Evolutionary conservation across 2,329 filamentous ascomycete species (phyloP), one percentile per base, ranked within the genome.

Genomic region (Monascus ruber): DNA sequence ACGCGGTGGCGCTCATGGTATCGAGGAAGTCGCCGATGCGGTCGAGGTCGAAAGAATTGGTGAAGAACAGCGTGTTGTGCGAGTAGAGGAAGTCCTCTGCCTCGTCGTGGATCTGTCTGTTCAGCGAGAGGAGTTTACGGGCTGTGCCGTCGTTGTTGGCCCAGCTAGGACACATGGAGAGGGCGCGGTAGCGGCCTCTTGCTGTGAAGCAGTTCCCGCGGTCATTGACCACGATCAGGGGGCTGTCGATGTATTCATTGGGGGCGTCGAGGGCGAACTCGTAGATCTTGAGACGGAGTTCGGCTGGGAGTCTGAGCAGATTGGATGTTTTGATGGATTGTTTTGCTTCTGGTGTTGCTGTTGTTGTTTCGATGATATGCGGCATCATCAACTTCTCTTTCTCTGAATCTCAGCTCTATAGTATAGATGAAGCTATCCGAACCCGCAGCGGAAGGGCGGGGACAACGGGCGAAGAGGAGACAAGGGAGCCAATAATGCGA

Each of bases 211-310:
- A 43, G 26, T 55, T 55, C 24, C 58, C 56, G 2, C 48, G 51
- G 35, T 62, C 58, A 34, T 52, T 49, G 36, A 62, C 44, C 7
- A 61, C 53, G 24, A 62, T 61, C 38, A 62, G 37, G 1, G 57
- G 55, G 5, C 50, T 51, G 42, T 58, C 44, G 11, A 52, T 48
- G 40, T 58, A 59, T 24, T 58, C 50, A 33, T 60, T 60, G 27
- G 52, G 56, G 8, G 53, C 46, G 11, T 45, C 31, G 6, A 62
- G 40, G 6, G 54, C 50, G 42, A 57, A 58, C 42, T 56, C 50
- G 40, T 60, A 60, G 42, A 60, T 59, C 36, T 55, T 56, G 25
- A 60, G 49, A 6, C 57, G 57, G 11, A 61, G 48, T 37, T 59
- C 57, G 4, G 51, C 35, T 2, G 56, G 58, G 4, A 61, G 43